Conservation (phyloP, 2,329 filamentous ascomycete species). For the Zymoseptoria brevis region DNA sequence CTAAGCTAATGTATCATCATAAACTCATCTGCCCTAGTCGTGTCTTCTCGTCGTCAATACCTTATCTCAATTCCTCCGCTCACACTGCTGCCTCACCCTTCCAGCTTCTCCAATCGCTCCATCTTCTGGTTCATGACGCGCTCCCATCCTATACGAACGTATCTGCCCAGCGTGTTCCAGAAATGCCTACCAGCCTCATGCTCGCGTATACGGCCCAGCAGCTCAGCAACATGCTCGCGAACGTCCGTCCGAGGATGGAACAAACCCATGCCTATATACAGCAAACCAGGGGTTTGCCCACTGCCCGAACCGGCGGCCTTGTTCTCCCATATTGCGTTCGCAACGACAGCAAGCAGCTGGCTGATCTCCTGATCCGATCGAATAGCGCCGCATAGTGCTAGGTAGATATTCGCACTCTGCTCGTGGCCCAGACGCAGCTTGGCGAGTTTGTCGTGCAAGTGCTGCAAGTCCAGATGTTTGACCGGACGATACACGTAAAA, state of each 20-base stretch:
- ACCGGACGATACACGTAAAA: constrained; percentile 45
- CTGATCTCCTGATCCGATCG: constrained; percentile 69
- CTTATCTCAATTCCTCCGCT: constrained; percentile 1
- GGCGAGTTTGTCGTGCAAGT: constrained; percentile 85
- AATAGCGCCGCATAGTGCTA: constrained; percentile 64
- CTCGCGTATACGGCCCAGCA: constrained; percentile 72
- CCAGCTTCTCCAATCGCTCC: constrained; percentile 12
- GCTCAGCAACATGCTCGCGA: constrained; percentile 64
- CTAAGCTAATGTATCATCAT: neutral
- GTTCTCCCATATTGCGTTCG: constrained; percentile 24
- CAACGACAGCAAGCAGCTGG: constrained; percentile 34
- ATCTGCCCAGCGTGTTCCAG: constrained; percentile 78
- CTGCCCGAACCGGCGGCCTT: constrained; percentile 11
- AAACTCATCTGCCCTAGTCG: neutral
- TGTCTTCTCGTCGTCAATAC: neutral
- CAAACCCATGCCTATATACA: constrained; percentile 64
- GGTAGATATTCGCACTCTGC: constrained; percentile 76
- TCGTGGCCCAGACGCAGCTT: constrained; percentile 68
- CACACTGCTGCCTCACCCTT: neutral
- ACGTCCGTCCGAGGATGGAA: constrained; percentile 85
- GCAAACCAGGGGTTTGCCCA: constrained; percentile 12
- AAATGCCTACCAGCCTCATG: constrained; percentile 92
- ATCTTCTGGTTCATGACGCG: constrained; percentile 51
- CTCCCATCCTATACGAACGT: constrained; percentile 78
- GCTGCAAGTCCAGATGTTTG: constrained; percentile 76